Percentiles rank a stretch among this genome's conserved stretches.
phyloP scores from a whole-genome alignment of 179 eudicot species.

The Spinacia oleracea region DNA sequence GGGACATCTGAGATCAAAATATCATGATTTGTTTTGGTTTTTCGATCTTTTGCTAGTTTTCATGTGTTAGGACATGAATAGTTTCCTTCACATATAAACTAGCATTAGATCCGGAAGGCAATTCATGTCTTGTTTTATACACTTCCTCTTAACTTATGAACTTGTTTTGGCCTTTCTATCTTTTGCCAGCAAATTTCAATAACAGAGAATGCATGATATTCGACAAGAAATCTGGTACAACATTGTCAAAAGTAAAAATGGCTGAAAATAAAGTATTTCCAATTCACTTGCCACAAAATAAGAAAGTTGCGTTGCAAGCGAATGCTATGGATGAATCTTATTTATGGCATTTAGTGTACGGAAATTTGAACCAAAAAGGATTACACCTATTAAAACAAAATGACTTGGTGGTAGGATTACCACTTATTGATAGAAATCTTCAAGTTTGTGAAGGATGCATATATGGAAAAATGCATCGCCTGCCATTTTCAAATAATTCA shows the following conservation, averaged over 20 bases:
- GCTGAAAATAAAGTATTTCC: not conserved
- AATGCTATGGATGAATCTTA: not conserved
- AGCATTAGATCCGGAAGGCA: no score
- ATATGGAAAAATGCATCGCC: slow-evolving; percentile 12
- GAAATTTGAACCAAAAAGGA: not conserved
- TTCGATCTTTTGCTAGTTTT: no score
- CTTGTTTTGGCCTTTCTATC: no score
- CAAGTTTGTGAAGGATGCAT: slow-evolving; percentile 16
- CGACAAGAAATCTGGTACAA: not conserved
- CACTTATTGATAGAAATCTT: not conserved
- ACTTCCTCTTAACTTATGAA: no score
- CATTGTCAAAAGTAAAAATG: not conserved
- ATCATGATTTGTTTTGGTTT: no score
- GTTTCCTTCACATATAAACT: no score
- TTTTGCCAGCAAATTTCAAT: not conserved
- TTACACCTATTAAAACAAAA: not conserved
- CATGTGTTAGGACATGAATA: no score
- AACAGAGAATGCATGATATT: not conserved
- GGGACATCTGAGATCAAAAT: no score
- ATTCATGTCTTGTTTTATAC: no score
- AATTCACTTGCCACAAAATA: not conserved
- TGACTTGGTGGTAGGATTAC: slow-evolving; percentile 9
- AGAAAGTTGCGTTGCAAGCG: not conserved
- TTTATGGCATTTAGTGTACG: not conserved
- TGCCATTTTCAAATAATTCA: slow-evolving; percentile 12